A percentile compares a stretch with the other conserved stretches of the same genome.
Conservation (phyloP, 2,329 filamentous ascomycete species). For the Epichloe sibirici region DNA sequence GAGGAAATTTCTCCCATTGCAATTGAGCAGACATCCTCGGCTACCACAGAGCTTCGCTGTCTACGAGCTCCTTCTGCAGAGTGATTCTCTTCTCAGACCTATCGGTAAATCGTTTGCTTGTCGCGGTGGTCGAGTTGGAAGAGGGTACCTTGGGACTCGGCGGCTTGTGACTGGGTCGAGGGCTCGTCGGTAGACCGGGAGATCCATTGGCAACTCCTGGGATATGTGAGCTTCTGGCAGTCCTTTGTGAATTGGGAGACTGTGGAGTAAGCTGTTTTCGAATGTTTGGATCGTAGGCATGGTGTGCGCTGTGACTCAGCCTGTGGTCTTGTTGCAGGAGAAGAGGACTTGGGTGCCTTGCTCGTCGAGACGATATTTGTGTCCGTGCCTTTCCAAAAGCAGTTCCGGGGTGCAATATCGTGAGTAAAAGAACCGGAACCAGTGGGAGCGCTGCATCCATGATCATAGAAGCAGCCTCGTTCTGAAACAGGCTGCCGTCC, state of each 20-base stretch:
- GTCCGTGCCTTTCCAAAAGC: slow-evolving; percentile 29
- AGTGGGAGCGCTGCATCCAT: slow-evolving; percentile 30
- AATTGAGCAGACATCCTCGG: slow-evolving; percentile 7
- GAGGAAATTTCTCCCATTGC: no score
- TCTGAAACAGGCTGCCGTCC: slow-evolving; percentile 23
- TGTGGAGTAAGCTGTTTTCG: slow-evolving; percentile 18
- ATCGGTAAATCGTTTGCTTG: slow-evolving; percentile 6
- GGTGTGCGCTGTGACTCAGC: slow-evolving; percentile 15
- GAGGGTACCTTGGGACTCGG: slow-evolving; percentile 10
- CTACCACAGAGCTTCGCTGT: slow-evolving; percentile 12
- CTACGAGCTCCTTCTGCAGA: slow-evolving; percentile 7
- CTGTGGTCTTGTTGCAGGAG: slow-evolving; percentile 7
- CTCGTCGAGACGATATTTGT: slow-evolving; percentile 22
- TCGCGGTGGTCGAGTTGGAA: slow-evolving; percentile 7
- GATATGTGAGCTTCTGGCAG: slow-evolving; percentile 9
- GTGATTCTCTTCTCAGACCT: slow-evolving; percentile 5
- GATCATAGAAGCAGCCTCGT: slow-evolving; percentile 25
- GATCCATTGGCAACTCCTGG: slow-evolving; percentile 15
- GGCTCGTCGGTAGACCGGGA: slow-evolving; percentile 17
- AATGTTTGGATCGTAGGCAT: slow-evolving; percentile 23
- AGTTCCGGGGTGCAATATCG: slow-evolving; percentile 24
- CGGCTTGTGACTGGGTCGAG: slow-evolving; percentile 13
- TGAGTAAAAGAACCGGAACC: slow-evolving; percentile 22
- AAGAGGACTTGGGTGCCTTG: slow-evolving; percentile 10
- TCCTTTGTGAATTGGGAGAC: slow-evolving; percentile 10